These are phyloP conservation scores for Alternaria ventricosa DNA, from an alignment of 2,329 filamentous ascomycete genomes.

Conservation along the genomic window DNA sequence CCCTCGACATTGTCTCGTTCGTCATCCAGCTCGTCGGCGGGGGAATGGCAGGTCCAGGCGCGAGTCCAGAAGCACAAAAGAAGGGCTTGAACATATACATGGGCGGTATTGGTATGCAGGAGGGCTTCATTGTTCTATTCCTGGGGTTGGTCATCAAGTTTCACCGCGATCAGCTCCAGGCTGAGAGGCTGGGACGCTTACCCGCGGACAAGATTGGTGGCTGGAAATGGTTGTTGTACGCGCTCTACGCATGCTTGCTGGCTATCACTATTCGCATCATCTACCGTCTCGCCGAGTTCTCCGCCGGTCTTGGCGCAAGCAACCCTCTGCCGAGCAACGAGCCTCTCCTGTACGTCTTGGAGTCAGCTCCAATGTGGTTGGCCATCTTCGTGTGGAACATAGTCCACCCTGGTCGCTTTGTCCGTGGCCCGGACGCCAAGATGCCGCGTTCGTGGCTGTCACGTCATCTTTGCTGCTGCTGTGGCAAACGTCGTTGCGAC, in stretches of 20 bases:
- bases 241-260: slow-evolving; percentile 49
- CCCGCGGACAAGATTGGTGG: slow-evolving; percentile 12
- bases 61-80: slow-evolving; percentile 35
- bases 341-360: slow-evolving; percentile 59
- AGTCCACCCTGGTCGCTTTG: slow-evolving; percentile 19
- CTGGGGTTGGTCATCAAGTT: slow-evolving; percentile 25
- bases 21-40: slow-evolving; percentile 52
- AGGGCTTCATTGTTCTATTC: slow-evolving; percentile 38
- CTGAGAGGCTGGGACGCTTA: slow-evolving; percentile 16
- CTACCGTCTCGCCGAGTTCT: slow-evolving; percentile 54
- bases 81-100: slow-evolving; percentile 53
- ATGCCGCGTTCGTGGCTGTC: slow-evolving; percentile 27
- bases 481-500: slow-evolving; percentile 20
- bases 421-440: slow-evolving; percentile 20
- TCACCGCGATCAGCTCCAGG: slow-evolving; percentile 21
- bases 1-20: slow-evolving; percentile 53
- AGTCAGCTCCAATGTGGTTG: slow-evolving; percentile 64
- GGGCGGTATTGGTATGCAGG: slow-evolving; percentile 31
- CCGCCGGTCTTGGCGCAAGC: slow-evolving; percentile 49
- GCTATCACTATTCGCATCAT: slow-evolving; percentile 54
- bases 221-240: slow-evolving; percentile 40
- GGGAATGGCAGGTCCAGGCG: slow-evolving; percentile 39
- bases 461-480: slow-evolving; percentile 27
- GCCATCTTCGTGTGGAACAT: slow-evolving; percentile 28
- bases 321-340: slow-evolving; percentile 59